Evolutionary conservation across 768 basidiomycete species (phyloP).

Genomic region (Hygrophoropsis aurantiaca): DNA sequence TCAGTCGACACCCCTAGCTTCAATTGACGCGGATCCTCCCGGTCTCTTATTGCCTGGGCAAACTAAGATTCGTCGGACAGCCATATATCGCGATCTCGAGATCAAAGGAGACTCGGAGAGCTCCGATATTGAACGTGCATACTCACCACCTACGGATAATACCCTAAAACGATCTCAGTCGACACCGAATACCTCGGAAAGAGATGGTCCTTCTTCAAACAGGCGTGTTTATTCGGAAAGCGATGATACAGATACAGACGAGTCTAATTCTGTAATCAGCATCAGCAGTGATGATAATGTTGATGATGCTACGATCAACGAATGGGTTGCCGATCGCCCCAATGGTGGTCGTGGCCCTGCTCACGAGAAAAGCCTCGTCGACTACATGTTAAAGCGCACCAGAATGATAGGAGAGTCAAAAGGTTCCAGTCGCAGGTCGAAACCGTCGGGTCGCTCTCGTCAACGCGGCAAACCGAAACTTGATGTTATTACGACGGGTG

Average conservation of each 20-base stretch:
- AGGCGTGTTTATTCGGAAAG: no score
- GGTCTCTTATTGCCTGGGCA: conserved; percentile 51
- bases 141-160: not conserved
- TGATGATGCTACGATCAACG: conserved; percentile 30
- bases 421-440: conserved; percentile 17
- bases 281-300: conserved; percentile 27
- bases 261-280: not conserved
- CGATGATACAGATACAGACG: no score
- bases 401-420: conserved; percentile 23
- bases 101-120: conserved; percentile 68
- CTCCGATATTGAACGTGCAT: conserved; percentile 36
- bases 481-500: conserved; percentile 41
- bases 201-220: not conserved
- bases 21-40: conserved; percentile 34
- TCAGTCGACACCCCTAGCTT: conserved; percentile 14
- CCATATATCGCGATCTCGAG: conserved; percentile 33
- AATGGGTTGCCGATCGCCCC: conserved; percentile 28
- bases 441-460: conserved; percentile 12
- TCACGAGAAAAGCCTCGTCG: conserved; percentile 53
- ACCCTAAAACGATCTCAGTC: no score
- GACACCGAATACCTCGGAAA: no score
- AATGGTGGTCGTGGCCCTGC: conserved; percentile 16
- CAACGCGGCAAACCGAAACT: conserved; percentile 11
- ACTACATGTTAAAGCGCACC: conserved; percentile 64
- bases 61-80: conserved; percentile 40